Conservation (phyloP, 176 grass and related monocot genomes). For the Themeda triandra region DNA sequence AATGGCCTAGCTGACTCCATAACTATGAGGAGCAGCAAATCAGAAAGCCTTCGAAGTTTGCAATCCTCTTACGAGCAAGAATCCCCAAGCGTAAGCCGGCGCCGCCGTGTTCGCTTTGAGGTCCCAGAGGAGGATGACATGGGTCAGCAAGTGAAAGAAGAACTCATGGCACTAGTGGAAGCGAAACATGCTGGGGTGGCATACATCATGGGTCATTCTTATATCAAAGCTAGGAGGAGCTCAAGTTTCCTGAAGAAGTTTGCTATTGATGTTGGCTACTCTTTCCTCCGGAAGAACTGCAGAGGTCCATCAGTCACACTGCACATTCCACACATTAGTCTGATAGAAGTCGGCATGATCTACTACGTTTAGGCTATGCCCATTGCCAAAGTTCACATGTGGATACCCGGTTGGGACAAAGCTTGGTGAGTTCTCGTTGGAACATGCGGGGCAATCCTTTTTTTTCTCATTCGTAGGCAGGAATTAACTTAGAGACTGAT, state of each 20-base stretch:
- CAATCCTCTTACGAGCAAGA: conserved; percentile 86
- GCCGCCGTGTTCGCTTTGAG: conserved; percentile 62
- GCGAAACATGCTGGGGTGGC: conserved; percentile 88
- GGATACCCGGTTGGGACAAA: conserved; percentile 19
- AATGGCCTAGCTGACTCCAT: conserved; percentile 40
- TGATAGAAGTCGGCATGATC: conserved; percentile 99
- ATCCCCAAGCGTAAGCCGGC: conserved; percentile 40
- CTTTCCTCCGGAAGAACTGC: conserved; percentile 94
- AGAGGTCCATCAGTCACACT: conserved; percentile 82
- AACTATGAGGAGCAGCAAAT: conserved; percentile 62
- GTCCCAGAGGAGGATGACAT: conserved; percentile 47
- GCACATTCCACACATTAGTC: conserved; percentile 94
- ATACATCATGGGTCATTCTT: conserved; percentile 93
- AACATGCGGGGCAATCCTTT: not conserved
- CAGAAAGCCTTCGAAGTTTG: conserved; percentile 67
- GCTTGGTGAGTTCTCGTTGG: conserved; percentile 30
- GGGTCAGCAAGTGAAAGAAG: conserved; percentile 75
- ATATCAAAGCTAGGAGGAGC: conserved; percentile 90
- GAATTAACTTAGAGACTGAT: not conserved
- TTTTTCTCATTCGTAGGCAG: not conserved
- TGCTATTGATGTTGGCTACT: conserved; percentile 86
- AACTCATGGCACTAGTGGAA: conserved; percentile 65
- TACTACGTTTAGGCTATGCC: conserved; percentile 75
- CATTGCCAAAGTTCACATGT: not conserved
- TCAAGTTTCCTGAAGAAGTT: conserved; percentile 82